These are phyloP conservation scores for Tympanopsis confertula DNA, from an alignment of 2,329 filamentous ascomycete species.

Conservation along the genomic window DNA sequence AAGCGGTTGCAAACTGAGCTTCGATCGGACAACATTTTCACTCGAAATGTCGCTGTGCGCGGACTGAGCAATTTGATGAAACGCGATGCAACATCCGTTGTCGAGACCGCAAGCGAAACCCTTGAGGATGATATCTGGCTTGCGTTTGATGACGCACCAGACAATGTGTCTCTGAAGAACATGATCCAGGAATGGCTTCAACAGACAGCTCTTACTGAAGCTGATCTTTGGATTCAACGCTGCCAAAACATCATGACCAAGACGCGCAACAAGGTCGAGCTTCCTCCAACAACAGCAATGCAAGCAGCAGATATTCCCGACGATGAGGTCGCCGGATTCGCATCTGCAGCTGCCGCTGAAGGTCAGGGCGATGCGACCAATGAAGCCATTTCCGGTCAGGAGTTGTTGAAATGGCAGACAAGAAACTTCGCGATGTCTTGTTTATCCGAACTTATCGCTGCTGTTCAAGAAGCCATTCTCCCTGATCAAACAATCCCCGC, in stretches of 20 bases:
- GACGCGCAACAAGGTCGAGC: conserved; percentile 58
- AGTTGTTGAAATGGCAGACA: conserved; percentile 89
- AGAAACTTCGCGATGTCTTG: conserved; percentile 87
- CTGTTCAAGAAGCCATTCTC: conserved; percentile 68
- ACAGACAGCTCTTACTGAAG: conserved; percentile 73
- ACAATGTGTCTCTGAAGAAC: conserved; percentile 70
- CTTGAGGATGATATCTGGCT: conserved; percentile 91
- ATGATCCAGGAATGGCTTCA: conserved; percentile 89
- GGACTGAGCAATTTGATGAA: conserved; percentile 94
- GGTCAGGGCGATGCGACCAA: conserved; percentile 39
- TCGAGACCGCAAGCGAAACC: conserved; percentile 61
- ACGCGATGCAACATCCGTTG: conserved; percentile 71
- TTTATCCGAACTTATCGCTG: conserved; percentile 68
- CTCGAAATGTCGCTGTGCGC: conserved; percentile 73
- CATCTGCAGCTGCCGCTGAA: conserved; percentile 53
- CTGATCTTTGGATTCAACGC: conserved; percentile 73
- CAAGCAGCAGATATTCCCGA: conserved; percentile 67
- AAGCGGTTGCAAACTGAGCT: conserved; percentile 69
- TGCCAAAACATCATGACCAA: conserved; percentile 84
- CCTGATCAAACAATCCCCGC: conserved; percentile 69
- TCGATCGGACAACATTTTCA: conserved; percentile 52
- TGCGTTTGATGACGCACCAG: conserved; percentile 65
- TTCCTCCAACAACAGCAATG: conserved; percentile 43
- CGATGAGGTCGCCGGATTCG: conserved; percentile 93
- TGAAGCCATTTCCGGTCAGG: conserved; percentile 17